A percentile compares a stretch with the other conserved stretches of the same genome.
Conservation (phyloP, 257 asterid species). For the Solanum stenotomum region DNA sequence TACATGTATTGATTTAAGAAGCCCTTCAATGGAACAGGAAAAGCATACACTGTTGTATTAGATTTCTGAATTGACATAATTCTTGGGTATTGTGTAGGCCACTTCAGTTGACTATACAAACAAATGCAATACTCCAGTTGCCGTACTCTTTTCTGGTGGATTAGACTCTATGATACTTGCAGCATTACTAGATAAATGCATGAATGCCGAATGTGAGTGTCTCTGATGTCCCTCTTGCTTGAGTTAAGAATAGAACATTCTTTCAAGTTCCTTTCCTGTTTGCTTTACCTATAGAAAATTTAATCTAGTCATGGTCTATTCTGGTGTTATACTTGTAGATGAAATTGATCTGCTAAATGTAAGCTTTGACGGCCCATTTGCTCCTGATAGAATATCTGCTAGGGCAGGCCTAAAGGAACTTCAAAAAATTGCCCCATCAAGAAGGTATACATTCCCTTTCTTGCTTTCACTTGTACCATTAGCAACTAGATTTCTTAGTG, state of each 20-base stretch:
- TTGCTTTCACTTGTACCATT: neutral
- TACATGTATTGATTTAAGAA: neutral
- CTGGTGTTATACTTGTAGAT: slow-evolving; percentile 36
- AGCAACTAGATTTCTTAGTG: neutral
- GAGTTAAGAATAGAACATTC: neutral
- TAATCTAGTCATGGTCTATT: slow-evolving; percentile 8
- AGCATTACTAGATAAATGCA: slow-evolving; percentile 74
- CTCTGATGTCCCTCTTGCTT: neutral
- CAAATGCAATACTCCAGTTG: slow-evolving; percentile 56
- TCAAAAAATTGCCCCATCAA: slow-evolving; percentile 53
- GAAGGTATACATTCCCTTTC: slow-evolving; percentile 41
- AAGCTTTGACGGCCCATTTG: slow-evolving; percentile 80
- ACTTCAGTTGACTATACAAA: slow-evolving; percentile 16
- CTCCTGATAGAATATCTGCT: slow-evolving; percentile 93
- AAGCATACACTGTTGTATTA: neutral
- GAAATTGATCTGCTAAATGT: slow-evolving; percentile 90
- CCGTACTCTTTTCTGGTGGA: slow-evolving; percentile 96
- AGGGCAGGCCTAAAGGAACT: slow-evolving; percentile 87
- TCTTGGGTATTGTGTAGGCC: slow-evolving; percentile 24
- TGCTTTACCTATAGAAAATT: neutral
- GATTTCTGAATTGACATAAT: neutral
- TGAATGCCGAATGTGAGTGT: slow-evolving; percentile 63
- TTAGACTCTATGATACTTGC: slow-evolving; percentile 94
- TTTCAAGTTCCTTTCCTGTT: neutral
- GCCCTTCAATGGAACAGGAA: neutral